Evolutionary conservation across 768 basidiomycete genomes (phyloP).

Genomic region (Termitomyces sp.): DNA sequence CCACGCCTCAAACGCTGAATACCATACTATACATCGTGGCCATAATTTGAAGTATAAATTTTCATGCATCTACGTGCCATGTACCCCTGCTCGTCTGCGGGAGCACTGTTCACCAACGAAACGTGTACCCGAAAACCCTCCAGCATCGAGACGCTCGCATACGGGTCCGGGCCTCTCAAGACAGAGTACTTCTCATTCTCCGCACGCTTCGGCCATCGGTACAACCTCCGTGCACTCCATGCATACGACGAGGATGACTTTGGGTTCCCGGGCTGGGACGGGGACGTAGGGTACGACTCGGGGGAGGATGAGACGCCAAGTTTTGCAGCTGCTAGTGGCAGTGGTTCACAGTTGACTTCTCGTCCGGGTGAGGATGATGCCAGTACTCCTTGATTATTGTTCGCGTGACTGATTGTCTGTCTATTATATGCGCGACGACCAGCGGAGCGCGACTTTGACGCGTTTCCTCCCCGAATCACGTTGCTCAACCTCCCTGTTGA

Average conservation of each 20-base stretch:
- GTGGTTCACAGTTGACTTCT: neutral
- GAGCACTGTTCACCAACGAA: conserved; percentile 6
- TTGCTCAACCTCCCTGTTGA: conserved; percentile 25
- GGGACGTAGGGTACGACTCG: neutral
- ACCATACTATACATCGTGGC: neutral
- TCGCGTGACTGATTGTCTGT: neutral
- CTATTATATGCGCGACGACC: neutral
- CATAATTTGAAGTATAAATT: conserved; percentile 4
- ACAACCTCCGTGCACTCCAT: conserved; percentile 5
- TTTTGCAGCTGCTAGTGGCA: neutral
- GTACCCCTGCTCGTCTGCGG: neutral
- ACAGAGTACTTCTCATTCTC: neutral
- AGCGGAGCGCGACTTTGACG: conserved; percentile 4
- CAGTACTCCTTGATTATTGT: neutral
- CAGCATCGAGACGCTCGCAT: conserved; percentile 2
- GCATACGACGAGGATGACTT: conserved; percentile 1
- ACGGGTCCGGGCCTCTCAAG: neutral
- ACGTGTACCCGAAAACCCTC: conserved; percentile 2
- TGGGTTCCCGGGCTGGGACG: conserved; percentile 3
- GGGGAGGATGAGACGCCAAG: neutral
- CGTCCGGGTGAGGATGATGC: conserved; percentile 1
- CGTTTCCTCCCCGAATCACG: conserved; percentile 14
- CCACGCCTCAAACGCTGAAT: neutral
- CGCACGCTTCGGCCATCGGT: neutral
- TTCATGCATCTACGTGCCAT: neutral